Conservation (phyloP, 164 flowering plant species). For the Malania oleifera region DNA sequence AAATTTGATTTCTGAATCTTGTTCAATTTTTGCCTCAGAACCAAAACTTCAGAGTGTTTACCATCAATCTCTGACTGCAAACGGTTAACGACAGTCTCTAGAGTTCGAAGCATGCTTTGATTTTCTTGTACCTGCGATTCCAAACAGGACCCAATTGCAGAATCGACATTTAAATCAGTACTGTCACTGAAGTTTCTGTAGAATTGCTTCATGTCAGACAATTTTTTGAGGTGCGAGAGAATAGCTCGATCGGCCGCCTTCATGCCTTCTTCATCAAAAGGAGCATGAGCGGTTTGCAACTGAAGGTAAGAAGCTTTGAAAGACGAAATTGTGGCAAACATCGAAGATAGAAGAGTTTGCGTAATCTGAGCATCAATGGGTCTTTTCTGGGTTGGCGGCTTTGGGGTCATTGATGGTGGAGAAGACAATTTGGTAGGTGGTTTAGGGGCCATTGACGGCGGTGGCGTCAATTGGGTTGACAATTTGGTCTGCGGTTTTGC, state of each 20-base stretch:
- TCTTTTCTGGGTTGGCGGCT: constrained; percentile 6
- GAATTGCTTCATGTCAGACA: constrained; percentile 56
- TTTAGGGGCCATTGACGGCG: neutral
- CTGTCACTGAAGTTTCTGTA: constrained; percentile 28
- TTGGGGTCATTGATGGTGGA: neutral
- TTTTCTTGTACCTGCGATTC: constrained; percentile 93
- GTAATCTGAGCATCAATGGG: constrained; percentile 22
- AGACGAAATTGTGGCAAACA: constrained; percentile 71
- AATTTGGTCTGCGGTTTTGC: neutral
- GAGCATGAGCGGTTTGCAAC: constrained; percentile 83
- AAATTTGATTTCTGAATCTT: constrained; percentile 37
- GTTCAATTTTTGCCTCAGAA: constrained; percentile 48
- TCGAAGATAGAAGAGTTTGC: constrained; percentile 45
- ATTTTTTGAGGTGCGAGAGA: constrained; percentile 55
- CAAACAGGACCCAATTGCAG: constrained; percentile 46
- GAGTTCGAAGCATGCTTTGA: constrained; percentile 70
- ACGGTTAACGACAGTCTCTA: constrained; percentile 61
- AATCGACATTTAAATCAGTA: constrained; percentile 24
- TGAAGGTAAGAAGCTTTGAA: constrained; percentile 88
- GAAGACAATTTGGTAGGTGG: neutral
- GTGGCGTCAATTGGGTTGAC: neutral
- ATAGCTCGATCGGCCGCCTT: constrained; percentile 57
- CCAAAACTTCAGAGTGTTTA: constrained; percentile 48
- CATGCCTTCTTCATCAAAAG: constrained; percentile 51
- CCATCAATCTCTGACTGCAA: constrained; percentile 72